Evolutionary conservation across 2,329 filamentous ascomycete species (phyloP).

Genomic region (Aspergillus carbonarius): DNA sequence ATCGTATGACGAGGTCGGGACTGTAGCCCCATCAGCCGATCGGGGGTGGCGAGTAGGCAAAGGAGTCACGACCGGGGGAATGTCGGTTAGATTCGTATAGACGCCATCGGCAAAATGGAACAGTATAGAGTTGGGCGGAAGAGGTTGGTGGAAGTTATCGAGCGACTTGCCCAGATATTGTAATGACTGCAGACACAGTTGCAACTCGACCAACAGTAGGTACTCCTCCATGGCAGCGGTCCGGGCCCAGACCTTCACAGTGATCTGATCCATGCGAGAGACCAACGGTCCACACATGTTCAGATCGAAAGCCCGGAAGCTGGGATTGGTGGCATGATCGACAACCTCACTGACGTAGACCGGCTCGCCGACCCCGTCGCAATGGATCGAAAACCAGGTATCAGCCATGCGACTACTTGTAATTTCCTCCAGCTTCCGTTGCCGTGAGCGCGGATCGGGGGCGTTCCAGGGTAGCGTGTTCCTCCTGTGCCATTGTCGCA

Average conservation of each 20-base stretch:
- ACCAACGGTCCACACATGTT: slow-evolving; percentile 61
- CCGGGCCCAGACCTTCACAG: slow-evolving; percentile 72
- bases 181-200: slow-evolving; percentile 68
- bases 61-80: slow-evolving; percentile 50
- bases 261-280: slow-evolving; percentile 65
- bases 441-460: slow-evolving; percentile 59
- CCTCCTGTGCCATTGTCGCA: slow-evolving; percentile 45
- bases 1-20: slow-evolving; percentile 79
- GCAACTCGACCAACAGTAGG: slow-evolving; percentile 70
- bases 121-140: slow-evolving; percentile 78
- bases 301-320: slow-evolving; percentile 82
- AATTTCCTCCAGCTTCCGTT: slow-evolving; percentile 73
- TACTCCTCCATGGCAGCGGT: slow-evolving; percentile 54
- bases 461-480: slow-evolving; percentile 65
- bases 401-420: slow-evolving; percentile 74
- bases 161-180: slow-evolving; percentile 73
- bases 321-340: slow-evolving; percentile 82
- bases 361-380: slow-evolving; percentile 64
- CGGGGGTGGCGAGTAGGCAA: slow-evolving; percentile 25
- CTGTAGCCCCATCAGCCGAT: slow-evolving; percentile 49
- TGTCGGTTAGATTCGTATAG: slow-evolving; percentile 71
- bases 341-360: slow-evolving; percentile 87
- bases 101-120: slow-evolving; percentile 85
- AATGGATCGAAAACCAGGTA: slow-evolving; percentile 83
- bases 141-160: slow-evolving; percentile 65